Base-by-base conservation (phyloP, 139 green algal genomes). In the Pleodorina starrii region DNA sequence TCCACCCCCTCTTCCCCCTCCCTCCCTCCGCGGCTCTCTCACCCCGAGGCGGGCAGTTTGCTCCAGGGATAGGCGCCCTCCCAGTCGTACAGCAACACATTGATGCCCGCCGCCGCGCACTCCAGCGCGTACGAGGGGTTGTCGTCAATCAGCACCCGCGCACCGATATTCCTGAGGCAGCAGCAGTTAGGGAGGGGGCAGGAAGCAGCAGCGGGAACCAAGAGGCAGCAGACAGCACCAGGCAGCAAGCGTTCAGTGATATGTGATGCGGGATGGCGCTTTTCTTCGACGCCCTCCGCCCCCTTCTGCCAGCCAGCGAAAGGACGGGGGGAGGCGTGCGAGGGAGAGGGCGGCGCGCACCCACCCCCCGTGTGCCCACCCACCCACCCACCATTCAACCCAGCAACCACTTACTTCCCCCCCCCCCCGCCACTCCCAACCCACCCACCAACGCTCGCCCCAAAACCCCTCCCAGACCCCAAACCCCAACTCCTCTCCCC, bases 51-150 rank as follows among this genome's bases (percentile, higher is more conserved):
- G 12, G 89, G 88, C 69, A 94, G 82, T 84, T 98, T 98, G 93
- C 93, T 97, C 97, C 97, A 99, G 29, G 97, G 96, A 90, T 99
- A 99, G 23, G 38, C 71, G 2, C 87, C 54, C 21, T 97, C 36
- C 95, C 95, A 99, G 91, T 99, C 97, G 86, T 98, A 99, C 57
- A 99, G 93, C 77, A 99, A 93, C 59, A 99, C 97, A 32, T 97
- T 66, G 51, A 99, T 96, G 54, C 97, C 97, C 21, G 90, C 94
- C 40, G 91, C 87, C 23, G 96, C 97, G 86, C 97, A 99, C 86
- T 99, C 97, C 69, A 95, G 42, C 1, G 97, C 97, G 91, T 99
- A 99, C 35, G 76, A 60, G 0, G 96, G 96, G 92, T 99, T 99
- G 93, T 99, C 97, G 90, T 99, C 97, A 40, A 99, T 97, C 0